Conservation (phyloP, 257 asterid species). For the Nicotiana attenuata region DNA sequence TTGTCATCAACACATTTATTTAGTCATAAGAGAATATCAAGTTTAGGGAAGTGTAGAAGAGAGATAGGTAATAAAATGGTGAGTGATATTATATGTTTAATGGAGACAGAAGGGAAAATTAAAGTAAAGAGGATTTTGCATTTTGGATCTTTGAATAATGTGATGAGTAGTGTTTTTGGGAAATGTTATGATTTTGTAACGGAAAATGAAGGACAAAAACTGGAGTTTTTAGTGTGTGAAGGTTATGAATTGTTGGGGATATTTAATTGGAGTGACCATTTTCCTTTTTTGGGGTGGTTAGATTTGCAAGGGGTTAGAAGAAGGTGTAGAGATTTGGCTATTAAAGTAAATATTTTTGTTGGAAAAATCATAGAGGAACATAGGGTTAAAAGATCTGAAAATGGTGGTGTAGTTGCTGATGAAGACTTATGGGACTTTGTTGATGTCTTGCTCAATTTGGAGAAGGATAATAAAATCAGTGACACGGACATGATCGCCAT, state of each 20-base stretch:
- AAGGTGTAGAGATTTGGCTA: slow-evolving; percentile 40
- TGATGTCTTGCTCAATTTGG: slow-evolving; percentile 69
- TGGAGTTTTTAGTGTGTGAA: slow-evolving; percentile 54
- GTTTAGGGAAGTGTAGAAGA: slow-evolving; percentile 31
- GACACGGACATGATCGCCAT: slow-evolving; percentile 75
- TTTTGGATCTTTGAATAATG: slow-evolving; percentile 57
- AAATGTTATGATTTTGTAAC: slow-evolving; percentile 32
- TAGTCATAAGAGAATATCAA: slow-evolving; percentile 42
- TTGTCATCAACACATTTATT: slow-evolving; percentile 62
- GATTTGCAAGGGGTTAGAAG: slow-evolving; percentile 69
- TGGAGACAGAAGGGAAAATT: slow-evolving; percentile 32
- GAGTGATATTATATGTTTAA: slow-evolving; percentile 23
- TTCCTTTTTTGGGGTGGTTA: slow-evolving; percentile 60
- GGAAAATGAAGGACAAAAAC: slow-evolving; percentile 22
- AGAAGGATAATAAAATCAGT: slow-evolving; percentile 44
- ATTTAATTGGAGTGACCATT: slow-evolving; percentile 82
- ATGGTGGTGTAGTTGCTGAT: not conserved
- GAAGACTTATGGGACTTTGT: slow-evolving; percentile 49
- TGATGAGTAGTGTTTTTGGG: slow-evolving; percentile 76
- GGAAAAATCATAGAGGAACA: slow-evolving; percentile 60
- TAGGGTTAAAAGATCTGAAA: slow-evolving; percentile 27
- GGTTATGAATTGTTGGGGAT: slow-evolving; percentile 64
- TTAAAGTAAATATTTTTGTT: slow-evolving; percentile 45
- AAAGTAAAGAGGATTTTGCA: slow-evolving; percentile 47
- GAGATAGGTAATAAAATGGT: slow-evolving; percentile 48